Conservation (phyloP, 345 rosid genomes). For the Citrus inodora region DNA sequence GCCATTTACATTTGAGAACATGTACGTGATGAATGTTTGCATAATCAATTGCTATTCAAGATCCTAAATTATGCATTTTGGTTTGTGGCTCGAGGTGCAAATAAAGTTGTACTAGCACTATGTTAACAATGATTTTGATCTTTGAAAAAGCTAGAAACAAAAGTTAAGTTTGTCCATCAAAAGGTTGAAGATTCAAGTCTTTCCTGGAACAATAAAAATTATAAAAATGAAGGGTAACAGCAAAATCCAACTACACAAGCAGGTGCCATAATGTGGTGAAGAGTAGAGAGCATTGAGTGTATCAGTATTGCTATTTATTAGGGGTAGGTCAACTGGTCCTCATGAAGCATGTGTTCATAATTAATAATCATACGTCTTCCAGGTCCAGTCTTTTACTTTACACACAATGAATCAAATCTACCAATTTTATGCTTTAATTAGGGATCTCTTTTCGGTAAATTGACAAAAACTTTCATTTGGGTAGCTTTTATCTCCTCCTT, state of each 20-base stretch:
- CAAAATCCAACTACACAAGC: neutral
- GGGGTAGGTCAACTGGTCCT: neutral
- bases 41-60: too few relatives aligned
- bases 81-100: constrained; percentile 8
- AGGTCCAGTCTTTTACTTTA: neutral
- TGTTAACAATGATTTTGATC: neutral
- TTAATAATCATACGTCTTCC: neutral
- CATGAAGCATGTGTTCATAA: neutral
- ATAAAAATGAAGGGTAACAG: neutral
- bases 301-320: too few relatives aligned
- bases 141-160: too few relatives aligned
- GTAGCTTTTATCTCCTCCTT: too few relatives aligned
- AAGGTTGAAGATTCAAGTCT: neutral
- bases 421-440: neutral
- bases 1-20: neutral
- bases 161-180: too few relatives aligned
- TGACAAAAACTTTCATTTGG: too few relatives aligned
- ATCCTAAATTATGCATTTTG: neutral
- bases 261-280: constrained; percentile 21
- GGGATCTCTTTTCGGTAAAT: too few relatives aligned
- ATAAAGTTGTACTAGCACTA: neutral
- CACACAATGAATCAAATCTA: too few relatives aligned
- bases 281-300: constrained; percentile 24
- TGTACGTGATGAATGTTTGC: neutral
- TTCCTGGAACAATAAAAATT: neutral